Conservation (phyloP, 352 stramenopile species). For the Phytopythium mirpurense region DNA sequence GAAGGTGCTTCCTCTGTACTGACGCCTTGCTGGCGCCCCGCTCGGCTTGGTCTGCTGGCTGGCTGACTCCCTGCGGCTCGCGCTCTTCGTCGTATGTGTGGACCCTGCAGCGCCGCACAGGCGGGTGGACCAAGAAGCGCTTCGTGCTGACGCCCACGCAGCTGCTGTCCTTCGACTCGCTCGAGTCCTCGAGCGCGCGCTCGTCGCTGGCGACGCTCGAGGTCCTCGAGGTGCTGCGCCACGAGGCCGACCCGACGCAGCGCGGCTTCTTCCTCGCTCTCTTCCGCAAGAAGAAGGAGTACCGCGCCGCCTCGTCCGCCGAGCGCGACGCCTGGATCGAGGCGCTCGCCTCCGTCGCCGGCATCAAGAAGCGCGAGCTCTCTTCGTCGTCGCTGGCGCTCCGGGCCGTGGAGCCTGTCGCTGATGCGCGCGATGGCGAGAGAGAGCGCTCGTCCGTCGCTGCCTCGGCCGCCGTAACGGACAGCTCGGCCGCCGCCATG, state of each 20-base stretch:
- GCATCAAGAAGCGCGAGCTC: conserved; percentile 28
- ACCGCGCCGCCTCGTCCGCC: conserved; percentile 42
- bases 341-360: conserved; percentile 54
- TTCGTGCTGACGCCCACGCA: conserved; percentile 66
- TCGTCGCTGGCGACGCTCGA: conserved; percentile 57
- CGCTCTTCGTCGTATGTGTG: neutral
- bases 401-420: neutral
- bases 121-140: conserved; percentile 77
- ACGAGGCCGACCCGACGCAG: conserved; percentile 29
- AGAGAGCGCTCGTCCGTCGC: neutral
- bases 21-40: neutral
- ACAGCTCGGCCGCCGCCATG: neutral
- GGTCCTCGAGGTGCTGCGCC: conserved; percentile 51
- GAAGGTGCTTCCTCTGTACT: conserved; percentile 24
- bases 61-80: neutral
- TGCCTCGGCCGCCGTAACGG: neutral
- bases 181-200: conserved; percentile 30
- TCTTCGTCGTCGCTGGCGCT: neutral
- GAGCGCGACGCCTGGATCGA: conserved; percentile 69
- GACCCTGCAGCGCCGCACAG: conserved; percentile 40
- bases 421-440: neutral
- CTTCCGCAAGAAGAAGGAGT: conserved; percentile 80
- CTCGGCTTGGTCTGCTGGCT: too few relatives aligned
- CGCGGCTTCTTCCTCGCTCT: conserved; percentile 51
- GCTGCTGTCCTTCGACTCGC: conserved; percentile 65